Evolutionary conservation across 129 eudicot genomes (phyloP), one percentile per base, ranked within the genome.

Genomic region (sunflower (Helianthus annuus)): DNA sequence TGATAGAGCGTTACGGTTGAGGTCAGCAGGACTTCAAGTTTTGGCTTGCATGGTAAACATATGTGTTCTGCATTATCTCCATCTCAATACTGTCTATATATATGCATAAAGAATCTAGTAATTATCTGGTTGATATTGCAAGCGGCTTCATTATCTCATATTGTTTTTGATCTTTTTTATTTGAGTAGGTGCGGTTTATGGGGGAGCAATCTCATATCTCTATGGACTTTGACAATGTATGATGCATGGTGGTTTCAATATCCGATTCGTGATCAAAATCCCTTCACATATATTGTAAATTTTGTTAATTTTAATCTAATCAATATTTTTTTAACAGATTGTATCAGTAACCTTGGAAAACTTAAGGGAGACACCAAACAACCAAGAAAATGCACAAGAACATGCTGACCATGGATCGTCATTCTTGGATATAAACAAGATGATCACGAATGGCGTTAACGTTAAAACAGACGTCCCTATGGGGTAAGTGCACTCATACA

Each of bases 161-260:
- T 40, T 77, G 36, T 27, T 53, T 45, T 32, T 40, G 2, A 14
- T n/a, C 64, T 52, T 60, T 78, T 68, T 62, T 56, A 48, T 15
- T 56, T 3, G 8, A 13, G 13, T 61, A 90, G 97, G 89, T 90
- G 74, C 81, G 52, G 34, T 90, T 79, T 73, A 90, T 90, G 97
- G 97, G 97, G 68, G 87, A 85, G 79, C 94, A 90, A 69, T 87
- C 95, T 76, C 97, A 90, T 68, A 81, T 90, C 69, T 88, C 97
- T 68, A 77, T 85, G 89, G 89, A 90, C 83, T 83, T 90, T 85
- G 97, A 85, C 78, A 84, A 81, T 52, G 97, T 90, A 86, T 66
- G 95, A 67, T 38, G 49, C 68, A 63, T 63, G 29, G 68, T 46
- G 56, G 55, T 27, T 76, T 69, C 52, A 58, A 5, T 76, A 32